Evolutionary conservation across 176 grass and related monocot species (phyloP), one percentile per base, ranked within the genome.

Genomic region (Carex pumila): DNA sequence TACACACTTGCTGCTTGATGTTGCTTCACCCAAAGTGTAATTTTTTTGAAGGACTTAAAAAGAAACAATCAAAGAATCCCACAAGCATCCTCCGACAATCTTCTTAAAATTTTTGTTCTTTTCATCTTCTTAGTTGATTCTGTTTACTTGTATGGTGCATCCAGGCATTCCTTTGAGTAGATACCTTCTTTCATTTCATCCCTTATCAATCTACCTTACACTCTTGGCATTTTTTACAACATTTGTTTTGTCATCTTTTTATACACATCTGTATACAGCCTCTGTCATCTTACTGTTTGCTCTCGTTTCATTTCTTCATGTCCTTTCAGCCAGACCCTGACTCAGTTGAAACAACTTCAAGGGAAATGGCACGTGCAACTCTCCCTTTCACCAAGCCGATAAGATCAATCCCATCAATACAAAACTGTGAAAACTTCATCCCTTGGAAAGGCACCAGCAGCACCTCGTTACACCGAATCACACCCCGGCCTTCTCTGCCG

Each of bases 341-440:
- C 47, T 77, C 72, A 9, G 25, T 30, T 78, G 49, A 71, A 73
- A 32, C 71, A 25, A 72, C 71, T 31, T 83, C 82, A 32, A 84
- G 49, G 21, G 74, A 86, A 76, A 83, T 76, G 59, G 66, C 76
- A 73, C 71, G 45, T 4, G 66, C 62, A 87, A 19, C 65, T 75
- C 53, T 88, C 62, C 12, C 60, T 37, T 77, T 61, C 0, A 87
- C 79, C 31, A 87, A 86, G 13, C 39, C 61, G 9, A 30, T 66
- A 53, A 83, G 64, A 83, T 88, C 86, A 49, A 86, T 91, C 65
- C 87, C 85, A 21, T 67, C 91, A 68, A 92, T 83, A 87, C 80
- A 36, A 75, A 94, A 84, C 49, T 92, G 87, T 63, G 90, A 94
- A 90, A 89, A 88, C 9, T 99, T 92, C 88, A 94, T 92, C 64